Evolutionary conservation across 1,284 basidiomycete genomes (phyloP).

Genomic region (Golubevia pallescens): DNA sequence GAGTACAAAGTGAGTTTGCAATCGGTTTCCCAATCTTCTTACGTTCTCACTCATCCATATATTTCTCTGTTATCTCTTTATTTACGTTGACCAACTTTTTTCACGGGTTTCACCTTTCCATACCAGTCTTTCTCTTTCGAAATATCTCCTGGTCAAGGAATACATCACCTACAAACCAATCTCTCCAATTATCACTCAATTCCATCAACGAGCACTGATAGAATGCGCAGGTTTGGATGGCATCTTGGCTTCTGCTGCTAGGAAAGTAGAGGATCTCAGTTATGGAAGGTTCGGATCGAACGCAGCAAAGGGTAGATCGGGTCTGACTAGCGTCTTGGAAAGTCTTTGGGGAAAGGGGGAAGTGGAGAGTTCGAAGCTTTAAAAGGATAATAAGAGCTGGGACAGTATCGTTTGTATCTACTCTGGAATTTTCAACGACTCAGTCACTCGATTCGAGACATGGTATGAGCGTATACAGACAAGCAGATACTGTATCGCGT

Average conservation of each 20-base stretch:
- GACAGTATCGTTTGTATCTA: too few species aligned
- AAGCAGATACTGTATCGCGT: too few species aligned
- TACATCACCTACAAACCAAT: conserved; percentile 84
- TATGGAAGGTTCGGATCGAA: conserved; percentile 33
- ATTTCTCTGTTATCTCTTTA: conserved; percentile 70
- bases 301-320: conserved; percentile 32
- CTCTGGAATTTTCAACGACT: too few species aligned
- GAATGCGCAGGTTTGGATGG: conserved; percentile 25
- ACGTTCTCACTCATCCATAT: neutral
- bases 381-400: too few species aligned
- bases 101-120: conserved; percentile 3
- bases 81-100: neutral
- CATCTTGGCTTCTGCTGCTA: conserved; percentile 21
- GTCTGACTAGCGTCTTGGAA: conserved; percentile 30
- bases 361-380: too few species aligned
- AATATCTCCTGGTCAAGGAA: conserved; percentile 87
- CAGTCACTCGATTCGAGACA: too few species aligned
- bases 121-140: conserved; percentile 81
- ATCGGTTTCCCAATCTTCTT: conserved; percentile 1
- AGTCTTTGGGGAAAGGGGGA: conserved; percentile 4
- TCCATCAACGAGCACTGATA: conserved; percentile 33
- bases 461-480: too few species aligned
- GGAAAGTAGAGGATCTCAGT: conserved; percentile 46
- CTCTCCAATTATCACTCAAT: conserved; percentile 10
- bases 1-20: conserved; percentile 31